These are phyloP conservation scores for Halophytophthora batemanensis DNA, from an alignment of 352 stramenopile species.

Conservation along the genomic window DNA sequence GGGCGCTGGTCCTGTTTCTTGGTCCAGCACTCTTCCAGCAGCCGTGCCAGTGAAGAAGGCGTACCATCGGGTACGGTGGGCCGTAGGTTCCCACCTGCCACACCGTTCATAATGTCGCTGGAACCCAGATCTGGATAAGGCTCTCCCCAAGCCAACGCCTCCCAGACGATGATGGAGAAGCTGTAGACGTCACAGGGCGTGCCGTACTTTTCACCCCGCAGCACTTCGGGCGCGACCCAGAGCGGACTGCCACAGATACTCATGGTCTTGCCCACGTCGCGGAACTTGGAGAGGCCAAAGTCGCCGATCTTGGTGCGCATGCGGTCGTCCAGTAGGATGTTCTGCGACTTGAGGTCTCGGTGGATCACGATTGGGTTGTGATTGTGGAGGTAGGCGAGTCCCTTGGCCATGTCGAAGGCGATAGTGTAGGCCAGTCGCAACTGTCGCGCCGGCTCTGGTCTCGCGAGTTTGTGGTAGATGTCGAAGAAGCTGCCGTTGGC, in stretches of 20 bases:
- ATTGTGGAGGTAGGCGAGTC: slow-evolving; percentile 96
- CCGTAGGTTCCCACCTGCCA: slow-evolving; percentile 68
- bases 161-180: slow-evolving; percentile 90
- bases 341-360: slow-evolving; percentile 83
- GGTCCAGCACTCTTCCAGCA: slow-evolving; percentile 82
- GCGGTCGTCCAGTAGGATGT: slow-evolving; percentile 78
- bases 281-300: slow-evolving; percentile 83
- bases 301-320: slow-evolving; percentile 85
- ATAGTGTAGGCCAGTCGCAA: slow-evolving; percentile 74
- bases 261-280: slow-evolving; percentile 85
- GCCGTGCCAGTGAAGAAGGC: slow-evolving; percentile 37
- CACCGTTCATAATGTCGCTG: slow-evolving; percentile 86
- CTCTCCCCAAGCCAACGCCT: slow-evolving; percentile 74
- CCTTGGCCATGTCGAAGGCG: slow-evolving; percentile 89
- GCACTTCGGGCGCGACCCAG: slow-evolving; percentile 79
- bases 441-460: slow-evolving; percentile 48
- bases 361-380: slow-evolving; percentile 98
- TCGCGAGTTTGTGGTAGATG: slow-evolving; percentile 82
- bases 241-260: slow-evolving; percentile 80
- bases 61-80: slow-evolving; percentile 73
- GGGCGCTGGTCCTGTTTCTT: slow-evolving; percentile 80
- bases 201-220: slow-evolving; percentile 80
- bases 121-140: slow-evolving; percentile 77
- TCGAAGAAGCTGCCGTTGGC: slow-evolving; percentile 84
- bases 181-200: slow-evolving; percentile 83